A percentile compares a stretch with the other conserved stretches of the same genome.
phyloP scores from a whole-genome alignment of 2,329 filamentous ascomycete genomes.

The Pseudocercospora pini-densiflorae region DNA sequence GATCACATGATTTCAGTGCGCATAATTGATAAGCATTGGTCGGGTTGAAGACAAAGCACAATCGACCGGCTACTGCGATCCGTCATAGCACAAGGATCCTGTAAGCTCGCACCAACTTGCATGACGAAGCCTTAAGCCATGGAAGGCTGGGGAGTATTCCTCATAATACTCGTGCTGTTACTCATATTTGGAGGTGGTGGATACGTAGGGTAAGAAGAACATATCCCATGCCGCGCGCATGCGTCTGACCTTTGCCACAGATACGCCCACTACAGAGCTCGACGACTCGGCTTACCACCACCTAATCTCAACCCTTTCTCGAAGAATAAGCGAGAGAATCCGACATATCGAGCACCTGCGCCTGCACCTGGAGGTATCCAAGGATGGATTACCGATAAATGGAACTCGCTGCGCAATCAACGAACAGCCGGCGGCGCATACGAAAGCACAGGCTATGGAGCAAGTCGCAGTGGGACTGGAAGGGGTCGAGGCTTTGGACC shows the following conservation, averaged over 20 bases:
- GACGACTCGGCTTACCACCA: slow-evolving; percentile 71
- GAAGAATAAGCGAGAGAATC: slow-evolving; percentile 30
- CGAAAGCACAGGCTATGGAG: slow-evolving; percentile 43
- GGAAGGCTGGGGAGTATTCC: slow-evolving; percentile 63
- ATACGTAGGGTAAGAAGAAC: slow-evolving; percentile 61
- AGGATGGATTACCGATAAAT: slow-evolving; percentile 73
- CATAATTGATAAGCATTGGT: not conserved
- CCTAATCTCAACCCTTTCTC: slow-evolving; percentile 74
- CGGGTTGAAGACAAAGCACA: not conserved
- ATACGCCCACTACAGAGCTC: slow-evolving; percentile 73
- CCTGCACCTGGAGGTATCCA: slow-evolving; percentile 65
- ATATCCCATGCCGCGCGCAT: not conserved
- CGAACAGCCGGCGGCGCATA: slow-evolving; percentile 62
- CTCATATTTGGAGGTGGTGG: slow-evolving; percentile 60
- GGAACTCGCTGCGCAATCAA: slow-evolving; percentile 68
- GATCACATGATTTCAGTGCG: not conserved
- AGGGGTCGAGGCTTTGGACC: slow-evolving; percentile 63
- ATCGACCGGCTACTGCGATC: not conserved
- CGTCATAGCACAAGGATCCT: not conserved
- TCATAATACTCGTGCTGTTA: slow-evolving; percentile 72
- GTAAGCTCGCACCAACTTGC: slow-evolving; percentile 3
- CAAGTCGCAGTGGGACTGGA: slow-evolving; percentile 25
- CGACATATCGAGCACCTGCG: slow-evolving; percentile 53
- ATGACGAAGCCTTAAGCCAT: slow-evolving; percentile 21
- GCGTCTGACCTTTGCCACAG: slow-evolving; percentile 27